A percentile compares a stretch with the other conserved stretches of the same genome.
These are phyloP conservation scores for Malassezia psittaci DNA, from an alignment of 1,284 basidiomycete species.

Conservation along the genomic window DNA sequence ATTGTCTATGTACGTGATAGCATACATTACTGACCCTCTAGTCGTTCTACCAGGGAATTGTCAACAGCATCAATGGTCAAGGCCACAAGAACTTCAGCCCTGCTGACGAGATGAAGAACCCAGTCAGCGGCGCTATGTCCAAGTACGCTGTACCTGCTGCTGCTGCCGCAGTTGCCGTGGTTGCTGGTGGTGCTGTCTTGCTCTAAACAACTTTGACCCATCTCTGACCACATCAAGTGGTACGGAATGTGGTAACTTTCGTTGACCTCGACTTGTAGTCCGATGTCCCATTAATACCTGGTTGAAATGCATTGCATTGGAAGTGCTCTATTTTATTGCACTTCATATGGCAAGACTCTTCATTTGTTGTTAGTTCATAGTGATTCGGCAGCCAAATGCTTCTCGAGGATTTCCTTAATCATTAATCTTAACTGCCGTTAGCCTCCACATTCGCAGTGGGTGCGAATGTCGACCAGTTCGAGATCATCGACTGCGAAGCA, in stretches of 20 bases:
- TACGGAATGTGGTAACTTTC: no score
- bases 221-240: no score
- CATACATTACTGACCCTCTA: neutral
- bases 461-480: conserved; percentile 7
- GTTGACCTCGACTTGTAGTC: neutral
- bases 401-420: no score
- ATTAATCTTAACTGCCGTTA: neutral
- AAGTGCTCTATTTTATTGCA: neutral
- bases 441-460: neutral
- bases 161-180: conserved; percentile 27
- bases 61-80: conserved; percentile 23
- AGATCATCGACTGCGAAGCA: conserved; percentile 2
- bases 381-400: no score
- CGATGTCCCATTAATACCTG: conserved; percentile 1
- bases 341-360: neutral
- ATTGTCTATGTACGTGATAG: conserved; percentile 8
- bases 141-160: conserved; percentile 12
- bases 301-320: neutral
- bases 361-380: no score
- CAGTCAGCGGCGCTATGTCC: conserved; percentile 2
- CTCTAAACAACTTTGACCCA: conserved; percentile 21
- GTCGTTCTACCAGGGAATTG: conserved; percentile 24
- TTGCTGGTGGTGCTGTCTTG: conserved; percentile 36
- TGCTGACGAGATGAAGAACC: conserved; percentile 15
- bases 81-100: conserved; percentile 19